Percentiles rank a stretch among this genome's conserved stretches.
Conservation (phyloP, 2,329 filamentous ascomycete genomes). For the Fusarium bulbicola region DNA sequence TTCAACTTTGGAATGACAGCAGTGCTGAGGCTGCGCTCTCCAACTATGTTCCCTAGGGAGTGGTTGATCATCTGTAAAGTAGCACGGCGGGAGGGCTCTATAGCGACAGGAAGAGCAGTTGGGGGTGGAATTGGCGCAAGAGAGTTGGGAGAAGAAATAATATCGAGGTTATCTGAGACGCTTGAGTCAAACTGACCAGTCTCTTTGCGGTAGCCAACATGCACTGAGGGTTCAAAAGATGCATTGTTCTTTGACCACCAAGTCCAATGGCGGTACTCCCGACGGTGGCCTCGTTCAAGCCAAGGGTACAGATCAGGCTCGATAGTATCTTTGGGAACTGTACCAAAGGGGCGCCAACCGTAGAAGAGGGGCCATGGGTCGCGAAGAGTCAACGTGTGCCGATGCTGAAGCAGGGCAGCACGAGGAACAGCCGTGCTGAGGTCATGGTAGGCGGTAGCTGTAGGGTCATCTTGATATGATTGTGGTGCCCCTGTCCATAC, state of each 20-base stretch:
- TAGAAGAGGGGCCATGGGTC: slow-evolving; percentile 43
- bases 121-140: slow-evolving; percentile 24
- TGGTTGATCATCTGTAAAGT: slow-evolving; percentile 41
- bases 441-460: slow-evolving; percentile 16
- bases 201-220: slow-evolving; percentile 35
- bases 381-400: slow-evolving; percentile 40
- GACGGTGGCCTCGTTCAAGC: slow-evolving; percentile 39
- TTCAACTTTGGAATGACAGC: slow-evolving; percentile 34
- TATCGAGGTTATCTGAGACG: slow-evolving; percentile 32
- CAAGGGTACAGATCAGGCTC: slow-evolving; percentile 43
- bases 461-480: slow-evolving; percentile 36
- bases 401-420: slow-evolving; percentile 37
- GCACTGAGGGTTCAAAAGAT: slow-evolving; percentile 10
- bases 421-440: slow-evolving; percentile 30
- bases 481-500: slow-evolving; percentile 39
- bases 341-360: slow-evolving; percentile 40
- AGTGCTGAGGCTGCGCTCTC: slow-evolving; percentile 39
- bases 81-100: slow-evolving; percentile 35
- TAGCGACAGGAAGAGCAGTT: slow-evolving; percentile 9
- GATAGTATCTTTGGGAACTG: slow-evolving; percentile 28
- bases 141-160: slow-evolving; percentile 19
- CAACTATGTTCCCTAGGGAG: slow-evolving; percentile 39
- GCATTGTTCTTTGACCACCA: slow-evolving; percentile 41
- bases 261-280: slow-evolving; percentile 39
- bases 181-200: slow-evolving; percentile 14